These are phyloP conservation scores for Vigna hirtella DNA, from an alignment of 306 rosid species.

Conservation along the genomic window DNA sequence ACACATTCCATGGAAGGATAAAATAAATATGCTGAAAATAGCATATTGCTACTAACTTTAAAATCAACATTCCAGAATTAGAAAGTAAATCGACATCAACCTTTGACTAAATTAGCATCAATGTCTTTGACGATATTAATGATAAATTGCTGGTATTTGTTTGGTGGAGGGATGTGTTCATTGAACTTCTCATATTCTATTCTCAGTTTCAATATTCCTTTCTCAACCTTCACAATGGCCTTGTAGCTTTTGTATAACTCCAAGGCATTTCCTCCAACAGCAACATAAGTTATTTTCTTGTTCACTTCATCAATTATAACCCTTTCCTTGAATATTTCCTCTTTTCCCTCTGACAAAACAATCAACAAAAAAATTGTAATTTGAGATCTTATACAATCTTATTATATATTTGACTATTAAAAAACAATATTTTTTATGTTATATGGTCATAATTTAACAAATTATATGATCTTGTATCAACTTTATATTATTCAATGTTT, in stretches of 20 bases:
- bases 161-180: slow-evolving; percentile 37
- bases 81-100: neutral
- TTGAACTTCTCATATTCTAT: slow-evolving; percentile 40
- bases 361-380: no score
- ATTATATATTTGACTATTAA: no score
- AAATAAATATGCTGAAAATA: neutral
- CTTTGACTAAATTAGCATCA: slow-evolving; percentile 39
- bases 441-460: no score
- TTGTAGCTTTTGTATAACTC: slow-evolving; percentile 39
- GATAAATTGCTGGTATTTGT: slow-evolving; percentile 38
- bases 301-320: slow-evolving; percentile 38
- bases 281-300: slow-evolving; percentile 39
- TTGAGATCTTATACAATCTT: no score
- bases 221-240: slow-evolving; percentile 39
- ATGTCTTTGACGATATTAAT: slow-evolving; percentile 36
- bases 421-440: no score
- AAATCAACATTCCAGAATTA: no score
- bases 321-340: slow-evolving; percentile 39
- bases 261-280: slow-evolving; percentile 42
- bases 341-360: slow-evolving; percentile 29
- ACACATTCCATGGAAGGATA: neutral
- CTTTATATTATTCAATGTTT: no score
- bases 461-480: no score
- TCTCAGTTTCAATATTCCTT: slow-evolving; percentile 30
- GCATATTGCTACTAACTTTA: neutral